Conservation (phyloP, 176 grass and related monocot genomes). For the Pharus latifolius region DNA sequence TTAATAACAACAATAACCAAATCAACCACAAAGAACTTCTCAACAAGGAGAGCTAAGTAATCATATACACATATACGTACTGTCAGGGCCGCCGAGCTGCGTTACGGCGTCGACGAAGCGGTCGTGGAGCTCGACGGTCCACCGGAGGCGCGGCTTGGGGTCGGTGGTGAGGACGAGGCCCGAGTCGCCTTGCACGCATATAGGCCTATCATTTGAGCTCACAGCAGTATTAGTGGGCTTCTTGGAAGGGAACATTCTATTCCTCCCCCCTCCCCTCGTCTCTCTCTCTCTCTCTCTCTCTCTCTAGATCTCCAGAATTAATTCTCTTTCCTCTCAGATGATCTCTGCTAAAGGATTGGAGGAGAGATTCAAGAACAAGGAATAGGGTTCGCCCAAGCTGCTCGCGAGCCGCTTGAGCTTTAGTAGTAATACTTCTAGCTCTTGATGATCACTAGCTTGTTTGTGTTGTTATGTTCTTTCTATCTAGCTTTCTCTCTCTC, state of each 20-base stretch:
- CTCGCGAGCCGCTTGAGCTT: too few species aligned
- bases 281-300: slow-evolving; percentile 9
- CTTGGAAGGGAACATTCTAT: slow-evolving; percentile 94
- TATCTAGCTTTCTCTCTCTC: slow-evolving; percentile 8
- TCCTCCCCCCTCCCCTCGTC: not conserved
- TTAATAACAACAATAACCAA: not conserved
- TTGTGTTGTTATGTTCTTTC: not conserved
- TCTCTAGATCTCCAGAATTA: slow-evolving; percentile 41
- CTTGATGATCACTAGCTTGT: slow-evolving; percentile 3
- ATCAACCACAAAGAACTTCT: not conserved
- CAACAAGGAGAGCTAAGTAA: not conserved
- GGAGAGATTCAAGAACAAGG: slow-evolving; percentile 99
- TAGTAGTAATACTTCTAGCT: slow-evolving; percentile 1
- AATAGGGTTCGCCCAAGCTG: slow-evolving; percentile 97
- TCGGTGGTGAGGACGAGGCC: slow-evolving; percentile 95
- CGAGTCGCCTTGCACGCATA: slow-evolving; percentile 68
- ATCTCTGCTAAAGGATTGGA: slow-evolving; percentile 31
- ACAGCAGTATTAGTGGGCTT: slow-evolving; percentile 53
- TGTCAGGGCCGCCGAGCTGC: slow-evolving; percentile 95
- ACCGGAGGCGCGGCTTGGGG: slow-evolving; percentile 94
- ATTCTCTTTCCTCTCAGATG: slow-evolving; percentile 39
- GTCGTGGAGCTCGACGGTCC: slow-evolving; percentile 98
- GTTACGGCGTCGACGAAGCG: slow-evolving; percentile 95
- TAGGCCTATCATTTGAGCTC: slow-evolving; percentile 45
- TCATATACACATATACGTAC: slow-evolving; percentile 14